A percentile compares a stretch with the other conserved stretches of the same genome.
Evolutionary conservation across 306 rosid species (phyloP).

Genomic region (Quercus mongolica): DNA sequence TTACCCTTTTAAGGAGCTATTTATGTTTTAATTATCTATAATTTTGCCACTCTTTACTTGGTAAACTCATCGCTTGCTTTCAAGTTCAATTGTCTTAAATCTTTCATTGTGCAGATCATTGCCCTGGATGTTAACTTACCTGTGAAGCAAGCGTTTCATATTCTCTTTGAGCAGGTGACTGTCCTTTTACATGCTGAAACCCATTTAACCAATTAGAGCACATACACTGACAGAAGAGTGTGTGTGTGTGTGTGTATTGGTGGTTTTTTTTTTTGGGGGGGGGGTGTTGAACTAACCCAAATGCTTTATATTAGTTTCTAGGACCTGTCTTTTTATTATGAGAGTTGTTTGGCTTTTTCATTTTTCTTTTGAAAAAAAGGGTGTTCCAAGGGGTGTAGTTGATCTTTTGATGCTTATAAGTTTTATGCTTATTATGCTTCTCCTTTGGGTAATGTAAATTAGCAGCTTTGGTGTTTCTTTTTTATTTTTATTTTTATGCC

Average conservation of each 20-base stretch:
- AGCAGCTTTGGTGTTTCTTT: not conserved
- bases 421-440: not conserved
- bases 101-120: conserved; percentile 47
- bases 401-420: not conserved
- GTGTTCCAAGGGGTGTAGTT: not conserved
- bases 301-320: not conserved
- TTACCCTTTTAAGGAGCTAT: conserved; percentile 25
- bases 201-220: not conserved
- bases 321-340: not conserved
- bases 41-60: conserved; percentile 5
- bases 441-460: not conserved
- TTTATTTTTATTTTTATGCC: not conserved
- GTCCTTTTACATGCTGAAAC: not conserved
- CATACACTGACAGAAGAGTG: not conserved
- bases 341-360: not conserved
- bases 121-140: conserved; percentile 75
- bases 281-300: not conserved
- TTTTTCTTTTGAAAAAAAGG: not conserved
- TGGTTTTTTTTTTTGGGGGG: no score
- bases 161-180: conserved; percentile 75
- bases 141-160: conserved; percentile 85
- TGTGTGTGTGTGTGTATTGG: not conserved
- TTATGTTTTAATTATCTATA: not conserved
- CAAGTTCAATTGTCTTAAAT: conserved; percentile 17
- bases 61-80: not conserved